Evolutionary conservation across 108 stramenopile genomes (phyloP), one percentile per base, ranked within the genome.

Genomic region (Ochromonas danica): DNA sequence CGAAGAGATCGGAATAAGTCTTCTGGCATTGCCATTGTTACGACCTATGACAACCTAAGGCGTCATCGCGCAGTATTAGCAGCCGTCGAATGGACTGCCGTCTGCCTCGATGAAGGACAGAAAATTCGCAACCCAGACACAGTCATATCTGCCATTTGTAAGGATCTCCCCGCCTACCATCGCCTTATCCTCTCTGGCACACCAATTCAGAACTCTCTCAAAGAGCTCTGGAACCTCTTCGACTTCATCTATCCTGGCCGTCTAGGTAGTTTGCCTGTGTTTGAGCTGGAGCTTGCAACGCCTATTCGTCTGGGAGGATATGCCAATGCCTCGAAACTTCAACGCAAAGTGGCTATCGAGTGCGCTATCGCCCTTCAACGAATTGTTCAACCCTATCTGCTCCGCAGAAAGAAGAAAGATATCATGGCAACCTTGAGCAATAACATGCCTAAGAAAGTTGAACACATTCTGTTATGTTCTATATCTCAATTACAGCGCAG

Each of bases 81-180:
- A n/a, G 77, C 79, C 61, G 92, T 93, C 79, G 71, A 81, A 45
- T 99, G 95, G 94, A 91, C 86, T 42, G 96, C 96, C 77, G 90
- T 93, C 35, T 89, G 96, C 0, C 85, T 99, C 79, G 98, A 99
- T 78, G 98, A 99, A 83, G 98, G 95, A 0, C 98, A 99, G 87
- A 95, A 94, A 85, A 96, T 99, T 62, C 87, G 97, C 28, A 99
- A 99, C 84, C 97, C 98, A 1, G 94, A 94, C 63, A 94, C 96
- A 22, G 93, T 94, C 61, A 85, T 99, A 1, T 96, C 98, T 6
- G 71, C 92, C 70, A 91, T 91, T 39, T 95, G 95, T 89, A 99
- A 99, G 88, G 74, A 84, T 39, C 71, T 90, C 27, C 79, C 77
- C 2, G 86, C 89, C 2, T 33, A 57, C 14, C 87, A 88, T 63